Evolutionary conservation across 768 basidiomycete genomes (phyloP).

Genomic region (Auricularia sp.): DNA sequence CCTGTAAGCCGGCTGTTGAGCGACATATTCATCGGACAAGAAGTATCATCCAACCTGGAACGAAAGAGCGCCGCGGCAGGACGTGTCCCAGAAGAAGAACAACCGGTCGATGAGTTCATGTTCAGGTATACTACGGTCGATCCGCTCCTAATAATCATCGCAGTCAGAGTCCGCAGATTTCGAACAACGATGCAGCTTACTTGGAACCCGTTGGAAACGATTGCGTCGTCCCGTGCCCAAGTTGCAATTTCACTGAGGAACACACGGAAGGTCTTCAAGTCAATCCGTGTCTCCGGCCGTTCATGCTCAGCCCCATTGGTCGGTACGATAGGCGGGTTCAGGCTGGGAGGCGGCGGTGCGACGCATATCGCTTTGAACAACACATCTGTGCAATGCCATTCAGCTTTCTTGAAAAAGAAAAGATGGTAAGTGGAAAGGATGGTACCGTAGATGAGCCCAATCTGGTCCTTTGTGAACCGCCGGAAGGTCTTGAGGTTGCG

Average conservation of each 20-base stretch:
- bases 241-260: conserved; percentile 89
- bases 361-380: conserved; percentile 72
- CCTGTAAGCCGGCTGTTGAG: conserved; percentile 33
- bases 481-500: conserved; percentile 75
- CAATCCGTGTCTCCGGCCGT: conserved; percentile 84
- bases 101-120: conserved; percentile 91
- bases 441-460: conserved; percentile 84
- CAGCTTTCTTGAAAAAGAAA: not conserved
- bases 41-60: conserved; percentile 54
- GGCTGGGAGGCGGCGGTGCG: conserved; percentile 45
- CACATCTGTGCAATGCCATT: conserved; percentile 10
- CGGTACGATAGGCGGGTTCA: conserved; percentile 38
- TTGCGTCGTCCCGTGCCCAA: conserved; percentile 91
- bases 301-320: conserved; percentile 52
- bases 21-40: not conserved
- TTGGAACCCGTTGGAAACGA: conserved; percentile 88
- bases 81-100: conserved; percentile 90
- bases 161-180: not conserved
- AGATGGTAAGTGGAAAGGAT: conserved; percentile 18
- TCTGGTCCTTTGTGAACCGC: conserved; percentile 79
- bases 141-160: conserved; percentile 51
- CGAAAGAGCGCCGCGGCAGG: conserved; percentile 71
- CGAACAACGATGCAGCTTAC: conserved; percentile 23
- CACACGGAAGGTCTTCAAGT: conserved; percentile 69
- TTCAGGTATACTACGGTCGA: conserved; percentile 85